phyloP scores from a whole-genome alignment of 129 eudicot genomes.

The Helianthus annuus region DNA sequence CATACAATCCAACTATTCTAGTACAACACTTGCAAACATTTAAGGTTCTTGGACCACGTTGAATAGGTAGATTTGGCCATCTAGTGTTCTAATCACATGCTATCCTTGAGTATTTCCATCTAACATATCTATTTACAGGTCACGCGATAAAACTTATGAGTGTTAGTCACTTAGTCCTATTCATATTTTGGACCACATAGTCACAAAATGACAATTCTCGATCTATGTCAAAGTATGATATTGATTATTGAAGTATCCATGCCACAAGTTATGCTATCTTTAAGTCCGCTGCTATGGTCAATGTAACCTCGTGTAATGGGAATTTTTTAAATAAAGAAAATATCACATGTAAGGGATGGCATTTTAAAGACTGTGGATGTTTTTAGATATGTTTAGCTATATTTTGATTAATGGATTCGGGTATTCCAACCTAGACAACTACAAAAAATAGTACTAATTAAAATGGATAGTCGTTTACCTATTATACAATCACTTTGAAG shows the following conservation, averaged over 20 bases:
- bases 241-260: background rate
- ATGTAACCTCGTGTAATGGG: background rate
- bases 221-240: background rate
- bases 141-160: background rate
- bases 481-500: no score
- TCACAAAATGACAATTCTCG: constrained; percentile 5
- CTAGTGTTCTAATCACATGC: constrained; percentile 9
- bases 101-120: background rate
- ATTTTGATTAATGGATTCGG: no score
- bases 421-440: no score
- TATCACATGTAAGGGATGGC: background rate
- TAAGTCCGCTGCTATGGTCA: background rate
- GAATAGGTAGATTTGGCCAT: constrained; percentile 10
- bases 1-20: background rate
- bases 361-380: no score
- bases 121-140: background rate
- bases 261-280: constrained; percentile 1
- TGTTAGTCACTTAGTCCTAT: background rate
- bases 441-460: no score
- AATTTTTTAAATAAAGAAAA: background rate
- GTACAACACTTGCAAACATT: constrained; percentile 14
- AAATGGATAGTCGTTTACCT: no score
- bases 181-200: constrained; percentile 1
- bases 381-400: no score
- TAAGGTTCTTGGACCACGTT: constrained; percentile 19